These are phyloP conservation scores for Alloteropsis semialata DNA, from an alignment of 176 grass and related monocot genomes.

Conservation along the genomic window DNA sequence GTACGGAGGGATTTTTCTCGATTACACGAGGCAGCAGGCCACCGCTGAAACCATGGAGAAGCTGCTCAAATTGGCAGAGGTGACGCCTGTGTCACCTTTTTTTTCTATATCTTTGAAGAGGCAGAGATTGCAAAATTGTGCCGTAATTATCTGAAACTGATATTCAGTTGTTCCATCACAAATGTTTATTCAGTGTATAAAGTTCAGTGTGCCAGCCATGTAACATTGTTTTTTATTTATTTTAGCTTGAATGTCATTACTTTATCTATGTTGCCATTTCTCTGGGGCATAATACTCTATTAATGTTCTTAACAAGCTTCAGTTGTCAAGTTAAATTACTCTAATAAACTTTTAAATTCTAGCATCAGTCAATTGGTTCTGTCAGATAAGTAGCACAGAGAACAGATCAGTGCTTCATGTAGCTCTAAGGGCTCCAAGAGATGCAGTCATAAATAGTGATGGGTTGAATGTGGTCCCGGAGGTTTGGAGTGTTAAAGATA, in stretches of 20 bases:
- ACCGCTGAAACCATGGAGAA: conserved; percentile 55
- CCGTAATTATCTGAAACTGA: background rate
- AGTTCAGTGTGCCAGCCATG: background rate
- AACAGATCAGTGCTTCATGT: conserved; percentile 85
- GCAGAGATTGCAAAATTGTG: background rate
- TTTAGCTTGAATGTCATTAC: background rate
- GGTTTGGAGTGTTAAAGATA: too few species aligned
- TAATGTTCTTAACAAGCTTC: background rate
- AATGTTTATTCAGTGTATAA: background rate
- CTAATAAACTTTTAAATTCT: background rate
- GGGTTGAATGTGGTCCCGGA: too few species aligned
- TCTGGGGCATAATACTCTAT: background rate
- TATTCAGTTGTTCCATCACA: background rate
- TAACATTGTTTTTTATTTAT: background rate
- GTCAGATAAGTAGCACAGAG: conserved; percentile 79
- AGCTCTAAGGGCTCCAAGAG: conserved; percentile 66
- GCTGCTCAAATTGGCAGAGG: conserved; percentile 83
- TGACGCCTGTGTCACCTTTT: background rate
- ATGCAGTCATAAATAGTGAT: too few species aligned
- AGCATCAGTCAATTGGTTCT: conserved; percentile 8
- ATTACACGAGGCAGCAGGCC: conserved; percentile 63
- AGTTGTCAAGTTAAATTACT: background rate
- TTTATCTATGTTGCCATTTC: background rate
- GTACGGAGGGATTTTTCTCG: conserved; percentile 54
- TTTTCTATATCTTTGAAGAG: background rate